These are phyloP conservation scores for Fusarium denticulatum DNA, from an alignment of 2,329 filamentous ascomycete genomes.

Conservation along the genomic window DNA sequence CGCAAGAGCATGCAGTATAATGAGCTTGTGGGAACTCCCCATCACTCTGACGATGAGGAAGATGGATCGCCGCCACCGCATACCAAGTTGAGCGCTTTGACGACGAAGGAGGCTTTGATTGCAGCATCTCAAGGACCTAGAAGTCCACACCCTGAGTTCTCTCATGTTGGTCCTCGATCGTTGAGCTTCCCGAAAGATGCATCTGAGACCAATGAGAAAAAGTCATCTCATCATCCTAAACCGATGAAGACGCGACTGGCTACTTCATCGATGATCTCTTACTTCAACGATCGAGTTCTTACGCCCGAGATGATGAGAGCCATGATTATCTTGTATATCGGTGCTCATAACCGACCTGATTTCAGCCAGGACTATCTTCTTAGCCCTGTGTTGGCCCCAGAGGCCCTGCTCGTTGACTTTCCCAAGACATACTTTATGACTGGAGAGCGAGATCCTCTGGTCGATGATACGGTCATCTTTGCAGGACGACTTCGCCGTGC, in stretches of 20 bases:
- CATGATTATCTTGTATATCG: slow-evolving; percentile 98
- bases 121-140: slow-evolving; percentile 21
- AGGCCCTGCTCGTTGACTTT: slow-evolving; percentile 83
- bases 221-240: slow-evolving; percentile 62
- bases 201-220: slow-evolving; percentile 30
- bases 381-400: slow-evolving; percentile 89
- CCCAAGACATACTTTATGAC: slow-evolving; percentile 95
- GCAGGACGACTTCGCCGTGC: slow-evolving; percentile 87
- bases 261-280: slow-evolving; percentile 96
- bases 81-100: slow-evolving; percentile 1
- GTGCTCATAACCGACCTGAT: slow-evolving; percentile 90
- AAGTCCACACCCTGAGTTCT: slow-evolving; percentile 60
- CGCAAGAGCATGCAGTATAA: slow-evolving; percentile 92
- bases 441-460: slow-evolving; percentile 92
- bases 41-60: slow-evolving; percentile 79
- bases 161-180: slow-evolving; percentile 56
- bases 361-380: slow-evolving; percentile 92
- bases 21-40: slow-evolving; percentile 83
- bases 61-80: slow-evolving; percentile 47
- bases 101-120: slow-evolving; percentile 15
- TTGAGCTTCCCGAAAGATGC: slow-evolving; percentile 38
- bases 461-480: slow-evolving; percentile 97
- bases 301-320: slow-evolving; percentile 98
- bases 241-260: slow-evolving; percentile 85
- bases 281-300: slow-evolving; percentile 94